Evolutionary conservation across 306 rosid genomes (phyloP).

Genomic region (Vigna trinervia): DNA sequence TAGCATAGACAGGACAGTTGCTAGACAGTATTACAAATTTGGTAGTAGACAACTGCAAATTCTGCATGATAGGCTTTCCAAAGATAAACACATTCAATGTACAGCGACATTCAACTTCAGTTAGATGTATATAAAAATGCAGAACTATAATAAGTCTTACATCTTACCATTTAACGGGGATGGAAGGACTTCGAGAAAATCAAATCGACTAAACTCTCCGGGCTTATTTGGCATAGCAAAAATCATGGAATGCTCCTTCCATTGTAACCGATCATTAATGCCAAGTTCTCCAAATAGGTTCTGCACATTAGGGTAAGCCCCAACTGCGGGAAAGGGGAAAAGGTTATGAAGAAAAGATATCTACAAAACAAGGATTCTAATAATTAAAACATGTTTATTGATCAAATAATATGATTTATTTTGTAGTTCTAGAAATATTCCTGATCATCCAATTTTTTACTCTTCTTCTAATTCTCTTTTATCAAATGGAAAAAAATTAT

Average conservation of each 20-base stretch:
- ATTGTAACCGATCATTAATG: constrained; percentile 91
- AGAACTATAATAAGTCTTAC: constrained; percentile 5
- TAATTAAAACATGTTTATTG: constrained; percentile 18
- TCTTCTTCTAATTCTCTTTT: neutral
- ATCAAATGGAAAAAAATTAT: neutral
- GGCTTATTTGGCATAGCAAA: constrained; percentile 98
- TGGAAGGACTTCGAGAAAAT: constrained; percentile 84
- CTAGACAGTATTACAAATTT: constrained; percentile 25
- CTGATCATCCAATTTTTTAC: neutral
- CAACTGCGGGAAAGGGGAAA: constrained; percentile 61
- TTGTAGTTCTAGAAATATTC: constrained; percentile 10
- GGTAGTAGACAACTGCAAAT: constrained; percentile 28
- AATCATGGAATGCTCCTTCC: constrained; percentile 99
- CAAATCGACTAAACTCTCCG: constrained; percentile 96
- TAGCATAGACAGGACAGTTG: constrained; percentile 9
- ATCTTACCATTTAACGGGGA: constrained; percentile 89
- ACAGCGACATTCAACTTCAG: constrained; percentile 21
- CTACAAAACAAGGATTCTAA: constrained; percentile 35
- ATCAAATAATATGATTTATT: constrained; percentile 25
- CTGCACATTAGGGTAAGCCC: constrained; percentile 97
- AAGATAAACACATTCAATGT: constrained; percentile 17
- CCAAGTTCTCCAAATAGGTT: constrained; percentile 96
- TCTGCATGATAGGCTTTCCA: neutral
- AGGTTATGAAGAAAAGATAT: constrained; percentile 38
- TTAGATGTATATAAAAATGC: constrained; percentile 34